A percentile compares a stretch with the other conserved stretches of the same genome.
These are phyloP conservation scores for Coniochaeta prunicola DNA, from an alignment of 2,329 filamentous ascomycete species.

Conservation along the genomic window DNA sequence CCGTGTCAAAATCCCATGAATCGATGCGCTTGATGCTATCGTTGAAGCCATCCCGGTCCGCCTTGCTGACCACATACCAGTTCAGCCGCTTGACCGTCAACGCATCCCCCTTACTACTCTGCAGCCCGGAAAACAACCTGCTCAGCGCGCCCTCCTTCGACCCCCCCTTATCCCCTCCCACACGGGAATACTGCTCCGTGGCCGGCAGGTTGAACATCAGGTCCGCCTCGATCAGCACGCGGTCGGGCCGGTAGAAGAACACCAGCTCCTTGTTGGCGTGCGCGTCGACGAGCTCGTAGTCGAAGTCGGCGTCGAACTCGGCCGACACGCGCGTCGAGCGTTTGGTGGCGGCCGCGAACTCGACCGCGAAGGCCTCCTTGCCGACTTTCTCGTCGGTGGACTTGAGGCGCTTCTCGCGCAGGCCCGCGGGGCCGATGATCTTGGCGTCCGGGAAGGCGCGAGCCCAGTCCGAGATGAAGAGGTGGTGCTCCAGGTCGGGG, in stretches of 20 bases:
- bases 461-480: conserved; percentile 84
- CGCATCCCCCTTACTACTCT: conserved; percentile 57
- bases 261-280: conserved; percentile 84
- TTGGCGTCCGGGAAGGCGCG: conserved; percentile 69
- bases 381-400: conserved; percentile 49
- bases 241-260: conserved; percentile 73
- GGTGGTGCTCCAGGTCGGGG: conserved; percentile 88
- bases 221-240: conserved; percentile 81
- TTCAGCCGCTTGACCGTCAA: conserved; percentile 71
- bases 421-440: conserved; percentile 74
- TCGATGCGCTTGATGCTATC: conserved; percentile 62
- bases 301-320: conserved; percentile 84
- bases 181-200: conserved; percentile 71
- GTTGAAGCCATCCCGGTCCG: conserved; percentile 62
- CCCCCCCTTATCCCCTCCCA: conserved; percentile 44
- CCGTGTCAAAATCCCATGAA: conserved; percentile 74
- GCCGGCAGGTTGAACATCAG: conserved; percentile 87
- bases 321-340: conserved; percentile 49
- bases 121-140: conserved; percentile 41
- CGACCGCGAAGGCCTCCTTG: conserved; percentile 52
- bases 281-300: conserved; percentile 73
- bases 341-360: conserved; percentile 55
- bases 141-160: conserved; percentile 29
- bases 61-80: conserved; percentile 63
- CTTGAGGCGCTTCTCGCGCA: conserved; percentile 72